These are phyloP conservation scores for Talaromyces sp. DNA, from an alignment of 2,329 filamentous ascomycete genomes.

Conservation along the genomic window DNA sequence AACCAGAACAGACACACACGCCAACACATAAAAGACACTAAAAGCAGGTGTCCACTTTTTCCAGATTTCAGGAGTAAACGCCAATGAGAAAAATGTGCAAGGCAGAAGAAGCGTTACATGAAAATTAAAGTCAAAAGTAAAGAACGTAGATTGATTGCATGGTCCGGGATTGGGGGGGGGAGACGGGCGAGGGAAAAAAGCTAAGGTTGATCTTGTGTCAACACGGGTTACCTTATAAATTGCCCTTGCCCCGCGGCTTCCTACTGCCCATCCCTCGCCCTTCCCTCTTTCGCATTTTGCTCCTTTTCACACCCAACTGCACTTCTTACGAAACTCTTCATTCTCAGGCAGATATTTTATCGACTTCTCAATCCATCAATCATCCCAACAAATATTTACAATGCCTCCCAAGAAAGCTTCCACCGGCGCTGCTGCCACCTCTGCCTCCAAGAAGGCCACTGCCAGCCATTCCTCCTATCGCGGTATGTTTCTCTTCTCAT, in stretches of 20 bases:
- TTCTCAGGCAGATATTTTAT: constrained; percentile 18
- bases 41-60: neutral
- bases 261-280: constrained; percentile 32
- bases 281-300: constrained; percentile 35
- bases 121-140: neutral
- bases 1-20: constrained; percentile 11
- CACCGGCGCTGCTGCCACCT: constrained; percentile 39
- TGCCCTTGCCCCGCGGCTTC: constrained; percentile 39
- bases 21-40: neutral
- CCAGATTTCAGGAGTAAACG: neutral
- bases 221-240: constrained; percentile 43
- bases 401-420: constrained; percentile 66
- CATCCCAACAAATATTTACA: constrained; percentile 28
- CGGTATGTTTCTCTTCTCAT: constrained; percentile 47
- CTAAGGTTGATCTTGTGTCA: constrained; percentile 40
- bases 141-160: constrained; percentile 5
- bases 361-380: constrained; percentile 16
- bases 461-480: constrained; percentile 63
- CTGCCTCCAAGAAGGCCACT: constrained; percentile 57
- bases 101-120: neutral
- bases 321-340: neutral
- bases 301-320: constrained; percentile 25
- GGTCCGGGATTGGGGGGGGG: neutral
- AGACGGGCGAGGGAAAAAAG: constrained; percentile 3
- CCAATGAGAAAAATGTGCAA: constrained; percentile 10